Evolutionary conservation across 257 asterid genomes (phyloP).

Genomic region (Parsonsia alboflavescens): DNA sequence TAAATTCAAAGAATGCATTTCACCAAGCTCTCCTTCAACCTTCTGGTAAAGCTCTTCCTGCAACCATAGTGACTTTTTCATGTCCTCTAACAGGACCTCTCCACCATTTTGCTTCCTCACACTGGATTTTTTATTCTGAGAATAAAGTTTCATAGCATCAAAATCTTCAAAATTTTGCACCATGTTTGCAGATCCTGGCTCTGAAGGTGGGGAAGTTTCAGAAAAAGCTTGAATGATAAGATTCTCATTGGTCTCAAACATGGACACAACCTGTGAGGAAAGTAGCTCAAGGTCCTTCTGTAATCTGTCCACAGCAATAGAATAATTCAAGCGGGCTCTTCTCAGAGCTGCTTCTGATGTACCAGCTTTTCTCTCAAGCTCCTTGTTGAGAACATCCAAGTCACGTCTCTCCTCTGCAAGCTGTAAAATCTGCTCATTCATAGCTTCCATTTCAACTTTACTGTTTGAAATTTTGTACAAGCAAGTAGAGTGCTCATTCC

Average conservation of each 20-base stretch:
- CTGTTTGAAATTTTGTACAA: constrained; percentile 54
- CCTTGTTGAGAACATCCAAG: constrained; percentile 61
- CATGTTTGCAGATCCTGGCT: constrained; percentile 18
- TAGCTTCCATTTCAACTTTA: constrained; percentile 62
- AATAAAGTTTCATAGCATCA: constrained; percentile 24
- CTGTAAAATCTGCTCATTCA: constrained; percentile 50
- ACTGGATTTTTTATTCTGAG: constrained; percentile 36
- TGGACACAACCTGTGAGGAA: constrained; percentile 86
- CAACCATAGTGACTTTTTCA: constrained; percentile 65
- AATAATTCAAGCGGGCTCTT: constrained; percentile 88
- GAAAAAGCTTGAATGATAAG: constrained; percentile 78
- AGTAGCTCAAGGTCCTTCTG: constrained; percentile 94
- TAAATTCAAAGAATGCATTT: constrained; percentile 63
- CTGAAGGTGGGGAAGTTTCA: constrained; percentile 38
- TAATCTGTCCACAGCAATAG: constrained; percentile 88
- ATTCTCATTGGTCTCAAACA: constrained; percentile 84
- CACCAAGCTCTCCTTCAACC: constrained; percentile 78
- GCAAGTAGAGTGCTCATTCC: constrained; percentile 77
- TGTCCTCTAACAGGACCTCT: constrained; percentile 71
- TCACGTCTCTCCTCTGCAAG: constrained; percentile 62
- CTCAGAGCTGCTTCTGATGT: constrained; percentile 81
- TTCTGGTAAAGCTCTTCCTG: constrained; percentile 78
- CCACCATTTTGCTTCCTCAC: constrained; percentile 53
- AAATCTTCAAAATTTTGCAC: constrained; percentile 33
- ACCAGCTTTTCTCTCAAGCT: constrained; percentile 71